A percentile compares a stretch with the other conserved stretches of the same genome.
Conservation (phyloP, 306 rosid species). For the Corylus americana region DNA sequence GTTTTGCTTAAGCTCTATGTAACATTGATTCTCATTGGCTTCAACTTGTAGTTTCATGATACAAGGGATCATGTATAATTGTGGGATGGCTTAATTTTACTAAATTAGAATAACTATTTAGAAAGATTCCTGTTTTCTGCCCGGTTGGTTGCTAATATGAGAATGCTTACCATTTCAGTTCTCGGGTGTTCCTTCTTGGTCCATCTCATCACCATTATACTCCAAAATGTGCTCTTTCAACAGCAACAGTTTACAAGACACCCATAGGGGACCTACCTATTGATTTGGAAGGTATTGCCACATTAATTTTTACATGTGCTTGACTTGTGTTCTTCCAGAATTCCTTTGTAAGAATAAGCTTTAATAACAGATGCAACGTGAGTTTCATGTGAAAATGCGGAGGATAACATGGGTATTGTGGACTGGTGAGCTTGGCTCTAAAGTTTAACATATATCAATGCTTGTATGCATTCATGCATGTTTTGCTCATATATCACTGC, state of each 20-base stretch:
- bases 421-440: background rate
- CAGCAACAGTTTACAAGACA: conserved; percentile 86
- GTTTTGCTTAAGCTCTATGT: background rate
- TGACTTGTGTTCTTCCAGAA: background rate
- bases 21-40: background rate
- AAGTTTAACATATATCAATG: no score
- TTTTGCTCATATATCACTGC: background rate
- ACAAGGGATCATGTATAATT: background rate
- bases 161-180: conserved; percentile 48
- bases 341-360: background rate
- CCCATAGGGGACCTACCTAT: conserved; percentile 90
- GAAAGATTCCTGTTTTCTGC: background rate
- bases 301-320: background rate
- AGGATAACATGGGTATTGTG: background rate
- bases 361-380: background rate
- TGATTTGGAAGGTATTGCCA: conserved; percentile 86
- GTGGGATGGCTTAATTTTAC: background rate
- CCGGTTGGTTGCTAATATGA: conserved; percentile 19
- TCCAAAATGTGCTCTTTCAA: conserved; percentile 87
- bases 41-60: background rate
- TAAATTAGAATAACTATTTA: background rate
- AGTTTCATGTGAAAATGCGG: background rate
- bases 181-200: conserved; percentile 91
- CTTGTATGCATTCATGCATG: no score
- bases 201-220: conserved; percentile 97